phyloP scores from a whole-genome alignment of 306 rosid species.

The Prinsepia uniflora region DNA sequence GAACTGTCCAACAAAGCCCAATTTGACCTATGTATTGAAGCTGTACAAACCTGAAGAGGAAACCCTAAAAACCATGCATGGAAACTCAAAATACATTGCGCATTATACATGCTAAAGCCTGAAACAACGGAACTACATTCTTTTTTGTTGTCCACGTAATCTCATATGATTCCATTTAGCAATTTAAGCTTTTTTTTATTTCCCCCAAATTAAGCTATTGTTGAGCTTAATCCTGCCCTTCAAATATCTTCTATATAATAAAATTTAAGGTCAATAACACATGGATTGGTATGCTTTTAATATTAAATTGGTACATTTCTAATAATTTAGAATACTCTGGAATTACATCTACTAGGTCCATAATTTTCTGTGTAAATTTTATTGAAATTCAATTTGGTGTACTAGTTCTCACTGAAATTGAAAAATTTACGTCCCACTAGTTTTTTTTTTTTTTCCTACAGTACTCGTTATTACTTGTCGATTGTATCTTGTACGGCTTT shows the following conservation, averaged over 20 bases:
- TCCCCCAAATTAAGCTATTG: background rate
- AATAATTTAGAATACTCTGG: background rate
- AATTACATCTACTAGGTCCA: background rate
- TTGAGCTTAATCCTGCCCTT: background rate
- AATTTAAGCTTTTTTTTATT: background rate
- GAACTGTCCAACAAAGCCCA: background rate
- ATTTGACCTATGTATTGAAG: background rate
- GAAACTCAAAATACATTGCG: background rate
- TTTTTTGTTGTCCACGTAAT: background rate
- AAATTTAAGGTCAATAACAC: background rate
- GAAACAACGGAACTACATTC: background rate
- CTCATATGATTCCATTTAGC: background rate
- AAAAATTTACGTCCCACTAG: background rate
- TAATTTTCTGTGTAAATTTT: slow-evolving; percentile 3
- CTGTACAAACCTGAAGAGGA: background rate
- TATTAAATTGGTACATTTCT: background rate
- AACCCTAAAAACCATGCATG: background rate
- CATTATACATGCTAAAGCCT: background rate
- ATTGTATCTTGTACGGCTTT: background rate
- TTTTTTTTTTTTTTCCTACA: background rate
- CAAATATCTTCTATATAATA: too few relatives aligned
- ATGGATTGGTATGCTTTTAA: background rate
- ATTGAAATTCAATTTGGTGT: background rate
- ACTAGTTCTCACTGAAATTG: background rate
- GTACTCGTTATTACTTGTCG: background rate